Percentiles rank a stretch among this genome's conserved stretches.
phyloP scores from a whole-genome alignment of 495 filamentous ascomycete genomes.

The Xanthoparmelia taractica region DNA sequence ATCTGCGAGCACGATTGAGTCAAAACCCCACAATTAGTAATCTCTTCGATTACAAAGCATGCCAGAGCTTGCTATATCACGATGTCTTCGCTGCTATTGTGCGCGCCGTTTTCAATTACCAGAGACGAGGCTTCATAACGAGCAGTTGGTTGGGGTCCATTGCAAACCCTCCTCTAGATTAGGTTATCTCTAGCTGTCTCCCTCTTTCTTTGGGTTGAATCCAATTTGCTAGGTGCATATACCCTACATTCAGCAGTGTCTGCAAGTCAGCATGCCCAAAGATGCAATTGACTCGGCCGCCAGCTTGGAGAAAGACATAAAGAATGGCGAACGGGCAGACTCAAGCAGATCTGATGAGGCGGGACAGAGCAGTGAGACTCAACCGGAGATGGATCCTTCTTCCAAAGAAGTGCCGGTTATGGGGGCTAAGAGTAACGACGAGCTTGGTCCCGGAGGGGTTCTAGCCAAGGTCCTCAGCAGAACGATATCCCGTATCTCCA shows the following conservation, averaged over 20 bases:
- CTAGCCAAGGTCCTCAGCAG: conserved; percentile 17
- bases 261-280: not conserved
- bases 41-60: not conserved
- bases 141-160: no score
- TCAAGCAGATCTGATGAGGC: not conserved
- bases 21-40: not conserved
- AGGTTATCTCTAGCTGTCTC: no score
- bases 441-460: not conserved
- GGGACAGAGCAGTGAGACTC: no score
- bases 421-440: not conserved
- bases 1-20: not conserved
- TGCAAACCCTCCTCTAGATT: not conserved
- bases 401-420: not conserved
- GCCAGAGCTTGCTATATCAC: not conserved
- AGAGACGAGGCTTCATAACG: not conserved
- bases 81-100: not conserved
- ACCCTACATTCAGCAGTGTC: not conserved
- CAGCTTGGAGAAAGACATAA: conserved; percentile 4
- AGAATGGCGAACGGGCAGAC: not conserved
- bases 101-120: not conserved
- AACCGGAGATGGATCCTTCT: not conserved
- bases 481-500: conserved; percentile 13
- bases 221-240: not conserved
- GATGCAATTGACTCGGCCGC: not conserved
- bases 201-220: no score